A percentile compares a stretch with the other conserved stretches of the same genome.
Evolutionary conservation across 768 basidiomycete genomes (phyloP).

Genomic region (Suillus brevipes): DNA sequence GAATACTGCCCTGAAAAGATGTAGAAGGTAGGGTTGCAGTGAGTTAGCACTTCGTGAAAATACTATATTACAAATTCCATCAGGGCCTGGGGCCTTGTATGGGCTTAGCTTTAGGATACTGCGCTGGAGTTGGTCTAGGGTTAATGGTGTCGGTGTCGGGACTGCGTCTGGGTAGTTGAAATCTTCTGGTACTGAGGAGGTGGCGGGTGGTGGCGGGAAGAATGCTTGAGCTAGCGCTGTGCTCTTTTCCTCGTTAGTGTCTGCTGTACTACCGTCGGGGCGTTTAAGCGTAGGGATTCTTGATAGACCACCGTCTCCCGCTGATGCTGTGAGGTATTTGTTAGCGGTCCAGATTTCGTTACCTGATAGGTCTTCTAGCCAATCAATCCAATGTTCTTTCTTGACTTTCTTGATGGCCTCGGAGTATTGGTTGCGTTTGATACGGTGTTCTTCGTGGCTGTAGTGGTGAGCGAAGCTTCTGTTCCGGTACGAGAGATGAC

Average conservation of each 20-base stretch:
- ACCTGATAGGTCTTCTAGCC: constrained; percentile 22
- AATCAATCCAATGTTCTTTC: constrained; percentile 22
- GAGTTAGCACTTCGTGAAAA: constrained; percentile 18
- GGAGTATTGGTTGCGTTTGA: not conserved
- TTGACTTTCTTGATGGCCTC: constrained; percentile 35
- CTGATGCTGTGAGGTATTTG: constrained; percentile 16
- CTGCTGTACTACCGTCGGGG: not conserved
- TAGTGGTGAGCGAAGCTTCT: not conserved
- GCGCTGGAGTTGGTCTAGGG: constrained; percentile 11
- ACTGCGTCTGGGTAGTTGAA: constrained; percentile 12
- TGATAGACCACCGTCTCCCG: not conserved
- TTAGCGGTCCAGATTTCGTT: constrained; percentile 27
- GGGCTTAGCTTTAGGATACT: constrained; percentile 16
- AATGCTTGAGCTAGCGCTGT: constrained; percentile 18
- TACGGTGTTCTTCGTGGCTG: not conserved
- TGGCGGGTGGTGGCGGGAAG: constrained; percentile 22
- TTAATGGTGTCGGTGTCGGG: not conserved
- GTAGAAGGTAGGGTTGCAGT: not conserved
- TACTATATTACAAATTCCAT: constrained; percentile 29
- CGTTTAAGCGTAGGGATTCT: constrained; percentile 6
- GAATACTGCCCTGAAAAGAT: constrained; percentile 15
- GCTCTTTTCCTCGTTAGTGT: constrained; percentile 25
- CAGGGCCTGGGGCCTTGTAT: constrained; percentile 26
- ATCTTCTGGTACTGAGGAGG: not conserved
- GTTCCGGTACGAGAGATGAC: not conserved